Evolutionary conservation across 495 filamentous ascomycete genomes (phyloP), one percentile per base, ranked within the genome.

Genomic region (Penicillium desertorum): DNA sequence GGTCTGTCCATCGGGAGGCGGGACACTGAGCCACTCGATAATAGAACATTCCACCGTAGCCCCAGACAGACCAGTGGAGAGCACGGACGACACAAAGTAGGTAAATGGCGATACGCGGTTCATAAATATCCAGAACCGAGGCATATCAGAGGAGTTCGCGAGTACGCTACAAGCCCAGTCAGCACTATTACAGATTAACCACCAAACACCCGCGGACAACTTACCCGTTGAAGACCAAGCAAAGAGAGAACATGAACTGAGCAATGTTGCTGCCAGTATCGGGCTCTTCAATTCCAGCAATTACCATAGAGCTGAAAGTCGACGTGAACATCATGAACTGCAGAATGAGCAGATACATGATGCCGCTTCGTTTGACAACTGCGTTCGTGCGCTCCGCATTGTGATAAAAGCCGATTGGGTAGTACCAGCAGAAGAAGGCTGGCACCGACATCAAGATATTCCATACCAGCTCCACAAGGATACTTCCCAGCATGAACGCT

Each of bases 71-170:
- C 78, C 83, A 0, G 76, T 77, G 0, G 85, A 81, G n/a, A 91
- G 61, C 67, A 91, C 82, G 16, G 79, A 81, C 29, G 76, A 78
- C 7, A 91, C 81, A 0, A 89, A 71, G 60, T 92, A 91, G 0
- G 85, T 88, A 56, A 92, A 85, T 6, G 90, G 89, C 6, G 86
- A 88, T 49, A 89, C 75, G 27, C 86, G 85, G 69, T 92, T 90
- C 86, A 92, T 89, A 77, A 91, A 92, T 60, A 88, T 89, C 89
- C 89, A 94, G 77, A 92, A 91, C 10, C 81, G 68, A 10, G 88
- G 88, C 27, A 91, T 71, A 2, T 71, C 75, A 3, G 71, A 62
- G 3, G 89, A 86, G 34, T 67, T 78, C 51, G 87, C 83, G 58
- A 92, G 81, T 46, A 92, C 88, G 78, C 86, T 86, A 27, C 2